phyloP scores from a whole-genome alignment of 176 grass and related monocot genomes.

The Carex kokanica region DNA sequence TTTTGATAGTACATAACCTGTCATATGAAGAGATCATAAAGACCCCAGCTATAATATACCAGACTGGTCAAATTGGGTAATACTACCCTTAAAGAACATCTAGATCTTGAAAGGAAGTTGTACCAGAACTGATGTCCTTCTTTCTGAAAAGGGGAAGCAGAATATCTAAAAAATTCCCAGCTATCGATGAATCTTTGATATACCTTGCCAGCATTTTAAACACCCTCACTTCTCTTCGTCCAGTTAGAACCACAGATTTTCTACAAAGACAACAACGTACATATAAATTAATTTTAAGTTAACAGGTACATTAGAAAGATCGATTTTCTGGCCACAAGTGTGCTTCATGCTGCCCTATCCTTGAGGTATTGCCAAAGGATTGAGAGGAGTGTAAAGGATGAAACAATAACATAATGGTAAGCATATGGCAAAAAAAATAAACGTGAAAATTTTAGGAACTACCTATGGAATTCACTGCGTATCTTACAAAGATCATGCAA shows the following conservation, averaged over 20 bases:
- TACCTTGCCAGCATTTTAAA: conserved; percentile 82
- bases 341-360: background rate
- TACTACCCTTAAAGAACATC: background rate
- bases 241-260: conserved; percentile 65
- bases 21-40: background rate
- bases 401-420: background rate
- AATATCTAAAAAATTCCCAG: conserved; percentile 56
- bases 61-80: background rate
- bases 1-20: background rate
- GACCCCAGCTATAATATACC: background rate
- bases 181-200: conserved; percentile 49
- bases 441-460: conserved; percentile 11
- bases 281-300: background rate
- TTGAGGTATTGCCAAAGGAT: background rate
- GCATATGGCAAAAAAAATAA: conserved; percentile 3
- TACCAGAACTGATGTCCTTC: conserved; percentile 62
- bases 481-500: conserved; percentile 74
- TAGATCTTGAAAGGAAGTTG: conserved; percentile 7
- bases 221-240: conserved; percentile 61
- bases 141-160: conserved; percentile 86
- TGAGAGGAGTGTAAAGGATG: background rate
- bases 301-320: background rate
- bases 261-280: conserved; percentile 34
- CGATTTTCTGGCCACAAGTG: background rate
- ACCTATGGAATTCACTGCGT: conserved; percentile 69